Percentiles rank a stretch among this genome's conserved stretches.
Evolutionary conservation across 257 asterid genomes (phyloP).

Genomic region (Primulina huaijiensis): DNA sequence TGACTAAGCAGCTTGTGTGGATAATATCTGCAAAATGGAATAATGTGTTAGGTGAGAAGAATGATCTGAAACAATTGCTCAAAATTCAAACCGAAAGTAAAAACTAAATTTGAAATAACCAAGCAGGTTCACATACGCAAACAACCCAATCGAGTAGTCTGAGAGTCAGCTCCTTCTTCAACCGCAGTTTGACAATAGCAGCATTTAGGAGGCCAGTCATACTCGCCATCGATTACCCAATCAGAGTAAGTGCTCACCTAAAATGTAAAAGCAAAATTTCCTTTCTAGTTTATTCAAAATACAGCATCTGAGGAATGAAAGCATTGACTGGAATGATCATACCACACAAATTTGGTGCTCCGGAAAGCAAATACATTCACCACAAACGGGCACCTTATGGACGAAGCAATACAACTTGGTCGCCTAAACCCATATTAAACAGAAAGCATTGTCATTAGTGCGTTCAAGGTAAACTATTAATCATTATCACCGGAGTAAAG

Average conservation of each 20-base stretch:
- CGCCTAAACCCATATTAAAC: constrained; percentile 55
- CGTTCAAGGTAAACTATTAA: constrained; percentile 11
- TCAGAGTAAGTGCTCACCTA: constrained; percentile 86
- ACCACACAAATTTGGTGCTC: constrained; percentile 98
- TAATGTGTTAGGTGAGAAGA: constrained; percentile 9
- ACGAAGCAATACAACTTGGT: constrained; percentile 95
- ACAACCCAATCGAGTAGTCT: constrained; percentile 91
- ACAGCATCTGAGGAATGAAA: background rate
- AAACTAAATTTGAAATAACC: background rate
- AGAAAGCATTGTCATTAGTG: constrained; percentile 21
- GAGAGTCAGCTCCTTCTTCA: constrained; percentile 62
- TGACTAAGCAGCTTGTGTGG: constrained; percentile 73
- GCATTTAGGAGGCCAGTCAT: constrained; percentile 98
- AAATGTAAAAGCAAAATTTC: constrained; percentile 3
- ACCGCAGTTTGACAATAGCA: constrained; percentile 72
- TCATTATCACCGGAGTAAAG: constrained; percentile 10
- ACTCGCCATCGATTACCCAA: constrained; percentile 97
- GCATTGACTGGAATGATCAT: constrained; percentile 27
- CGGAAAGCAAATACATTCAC: constrained; percentile 89
- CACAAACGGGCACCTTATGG: constrained; percentile 97
- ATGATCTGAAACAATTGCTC: background rate
- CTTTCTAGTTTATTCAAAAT: background rate
- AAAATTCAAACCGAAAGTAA: constrained; percentile 3
- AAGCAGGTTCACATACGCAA: constrained; percentile 61
- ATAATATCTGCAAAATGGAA: constrained; percentile 55